These are phyloP conservation scores for Plasmodium berghei DNA, from an alignment of 169 alveolate genomes.

Conservation along the genomic window DNA sequence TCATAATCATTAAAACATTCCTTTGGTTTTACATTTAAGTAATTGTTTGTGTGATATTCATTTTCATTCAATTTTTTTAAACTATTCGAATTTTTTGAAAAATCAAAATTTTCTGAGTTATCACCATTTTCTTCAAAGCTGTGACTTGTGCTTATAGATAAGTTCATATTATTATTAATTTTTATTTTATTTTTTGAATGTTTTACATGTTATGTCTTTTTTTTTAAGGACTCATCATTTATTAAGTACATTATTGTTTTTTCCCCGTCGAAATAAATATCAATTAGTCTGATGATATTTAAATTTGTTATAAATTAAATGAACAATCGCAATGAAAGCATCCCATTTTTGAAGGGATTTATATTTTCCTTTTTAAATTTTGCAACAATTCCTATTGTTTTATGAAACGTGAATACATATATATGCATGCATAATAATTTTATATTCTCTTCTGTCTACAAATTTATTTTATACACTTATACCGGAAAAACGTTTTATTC, in stretches of 20 bases:
- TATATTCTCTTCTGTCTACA: neutral
- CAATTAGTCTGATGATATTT: neutral
- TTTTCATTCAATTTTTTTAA: conserved; percentile 27
- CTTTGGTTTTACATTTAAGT: neutral
- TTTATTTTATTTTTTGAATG: neutral
- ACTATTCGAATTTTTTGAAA: conserved; percentile 25
- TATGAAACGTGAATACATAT: neutral
- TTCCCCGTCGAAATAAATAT: neutral
- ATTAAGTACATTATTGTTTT: neutral
- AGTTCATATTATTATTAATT: neutral
- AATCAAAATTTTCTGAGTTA: neutral
- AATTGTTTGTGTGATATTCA: conserved; percentile 6
- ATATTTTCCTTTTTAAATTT: neutral
- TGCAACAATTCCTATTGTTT: neutral
- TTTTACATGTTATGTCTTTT: neutral
- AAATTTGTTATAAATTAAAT: too few species aligned
- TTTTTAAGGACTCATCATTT: neutral
- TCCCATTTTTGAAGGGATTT: too few species aligned
- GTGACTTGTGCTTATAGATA: neutral
- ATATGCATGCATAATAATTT: neutral
- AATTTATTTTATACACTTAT: neutral
- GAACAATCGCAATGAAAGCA: too few species aligned
- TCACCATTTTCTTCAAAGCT: neutral
- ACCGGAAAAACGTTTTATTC: neutral
- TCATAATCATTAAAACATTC: conserved; percentile 4